Evolutionary conservation across 495 filamentous ascomycete genomes (phyloP).

Genomic region (Parathielavia hyrcaniae): DNA sequence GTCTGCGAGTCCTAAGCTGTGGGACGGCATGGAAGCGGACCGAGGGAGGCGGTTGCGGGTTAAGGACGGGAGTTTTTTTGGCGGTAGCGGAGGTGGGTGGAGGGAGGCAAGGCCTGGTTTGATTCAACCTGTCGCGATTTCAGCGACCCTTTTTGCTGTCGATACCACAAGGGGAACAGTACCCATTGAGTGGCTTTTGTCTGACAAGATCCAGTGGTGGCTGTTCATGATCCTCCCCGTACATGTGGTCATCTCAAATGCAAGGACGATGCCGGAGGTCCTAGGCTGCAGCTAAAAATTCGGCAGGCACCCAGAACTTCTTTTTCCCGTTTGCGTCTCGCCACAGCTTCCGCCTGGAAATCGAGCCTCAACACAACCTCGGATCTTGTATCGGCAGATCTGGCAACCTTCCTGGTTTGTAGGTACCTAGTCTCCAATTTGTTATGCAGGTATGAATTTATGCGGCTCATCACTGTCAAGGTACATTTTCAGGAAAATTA

Average conservation of each 20-base stretch:
- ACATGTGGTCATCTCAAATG: slow-evolving; percentile 39
- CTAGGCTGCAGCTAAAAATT: too few species aligned
- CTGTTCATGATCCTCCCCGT: slow-evolving; percentile 19
- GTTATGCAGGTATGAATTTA: neutral
- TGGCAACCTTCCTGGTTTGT: too few species aligned
- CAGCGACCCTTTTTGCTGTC: neutral
- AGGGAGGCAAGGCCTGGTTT: neutral
- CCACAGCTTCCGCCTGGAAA: too few species aligned
- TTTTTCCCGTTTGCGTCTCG: too few species aligned
- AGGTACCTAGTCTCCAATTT: neutral
- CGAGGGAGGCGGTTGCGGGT: neutral
- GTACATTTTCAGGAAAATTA: neutral
- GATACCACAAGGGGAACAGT: slow-evolving; percentile 25
- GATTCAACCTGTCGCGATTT: neutral
- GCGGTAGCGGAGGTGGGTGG: neutral
- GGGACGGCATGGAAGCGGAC: too few species aligned
- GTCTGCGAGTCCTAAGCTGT: slow-evolving; percentile 2
- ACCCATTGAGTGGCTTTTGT: slow-evolving; percentile 28
- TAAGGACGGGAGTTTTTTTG: neutral
- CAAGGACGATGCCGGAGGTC: slow-evolving; percentile 34
- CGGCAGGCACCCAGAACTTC: too few species aligned
- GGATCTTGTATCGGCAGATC: too few species aligned
- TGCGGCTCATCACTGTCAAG: slow-evolving; percentile 15
- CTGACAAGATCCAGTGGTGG: slow-evolving; percentile 37
- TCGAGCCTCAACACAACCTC: too few species aligned